A percentile compares a stretch with the other conserved stretches of the same genome.
Conservation (phyloP, 257 asterid genomes). For the Marsdenia floribunda region DNA sequence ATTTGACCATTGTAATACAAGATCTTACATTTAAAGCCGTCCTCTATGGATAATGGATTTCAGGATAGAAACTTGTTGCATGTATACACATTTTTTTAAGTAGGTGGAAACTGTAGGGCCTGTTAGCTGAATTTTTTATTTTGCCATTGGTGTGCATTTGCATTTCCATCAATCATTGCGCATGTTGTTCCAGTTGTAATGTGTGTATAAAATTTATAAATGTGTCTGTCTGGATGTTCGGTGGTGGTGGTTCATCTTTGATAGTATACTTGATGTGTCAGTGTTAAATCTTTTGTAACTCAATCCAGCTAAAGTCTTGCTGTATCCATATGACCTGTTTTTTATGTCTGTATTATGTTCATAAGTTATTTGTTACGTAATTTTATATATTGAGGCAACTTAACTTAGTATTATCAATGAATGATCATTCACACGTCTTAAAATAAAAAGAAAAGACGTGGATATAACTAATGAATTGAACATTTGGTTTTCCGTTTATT, state of each 20-base stretch:
- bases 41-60: background rate
- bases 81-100: background rate
- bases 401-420: slow-evolving; percentile 1
- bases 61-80: background rate
- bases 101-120: background rate
- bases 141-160: background rate
- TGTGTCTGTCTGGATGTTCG: background rate
- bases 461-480: background rate
- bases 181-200: background rate
- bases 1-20: background rate
- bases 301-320: background rate
- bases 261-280: background rate
- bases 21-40: background rate
- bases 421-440: background rate
- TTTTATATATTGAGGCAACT: background rate
- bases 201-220: slow-evolving; percentile 1
- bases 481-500: slow-evolving; percentile 10
- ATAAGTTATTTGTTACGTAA: background rate
- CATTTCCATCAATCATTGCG: background rate
- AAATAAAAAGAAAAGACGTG: background rate
- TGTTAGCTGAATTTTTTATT: background rate
- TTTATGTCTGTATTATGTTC: no score
- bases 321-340: background rate
- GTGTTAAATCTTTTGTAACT: background rate
- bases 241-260: background rate